Evolutionary conservation across 305 asterid genomes (phyloP).

Genomic region (Fraxinus nigra): DNA sequence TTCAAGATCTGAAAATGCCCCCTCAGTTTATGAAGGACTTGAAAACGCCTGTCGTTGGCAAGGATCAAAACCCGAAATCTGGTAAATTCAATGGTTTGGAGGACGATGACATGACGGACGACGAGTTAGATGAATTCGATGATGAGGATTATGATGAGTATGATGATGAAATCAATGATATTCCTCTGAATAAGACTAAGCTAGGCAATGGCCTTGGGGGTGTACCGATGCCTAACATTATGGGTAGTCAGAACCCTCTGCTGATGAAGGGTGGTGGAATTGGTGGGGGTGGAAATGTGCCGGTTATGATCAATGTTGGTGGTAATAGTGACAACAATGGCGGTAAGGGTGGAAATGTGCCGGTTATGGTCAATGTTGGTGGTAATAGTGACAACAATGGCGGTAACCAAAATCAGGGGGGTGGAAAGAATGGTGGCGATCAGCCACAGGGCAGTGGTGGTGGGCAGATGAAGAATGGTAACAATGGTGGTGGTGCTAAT

Average conservation of each 20-base stretch:
- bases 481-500: neutral
- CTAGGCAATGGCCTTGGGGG: slow-evolving; percentile 40
- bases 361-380: slow-evolving; percentile 6
- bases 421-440: slow-evolving; percentile 14
- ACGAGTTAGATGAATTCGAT: slow-evolving; percentile 29
- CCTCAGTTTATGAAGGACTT: slow-evolving; percentile 44
- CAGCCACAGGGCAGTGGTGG: slow-evolving; percentile 5
- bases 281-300: slow-evolving; percentile 23
- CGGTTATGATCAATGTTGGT: slow-evolving; percentile 5
- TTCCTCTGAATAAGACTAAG: slow-evolving; percentile 36
- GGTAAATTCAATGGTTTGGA: slow-evolving; percentile 47
- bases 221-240: slow-evolving; percentile 25
- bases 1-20: slow-evolving; percentile 68
- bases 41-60: slow-evolving; percentile 32
- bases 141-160: slow-evolving; percentile 28
- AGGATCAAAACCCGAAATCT: slow-evolving; percentile 46
- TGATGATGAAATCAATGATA: slow-evolving; percentile 51
- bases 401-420: slow-evolving; percentile 10
- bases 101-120: slow-evolving; percentile 51
- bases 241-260: slow-evolving; percentile 40
- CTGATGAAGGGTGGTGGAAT: slow-evolving; percentile 42
- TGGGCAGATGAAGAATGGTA: neutral
- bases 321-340: slow-evolving; percentile 29
- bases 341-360: slow-evolving; percentile 23
- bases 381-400: slow-evolving; percentile 29